Evolutionary conservation across 169 alveolate species (phyloP).

Genomic region (Cryptosporidium andersoni): DNA sequence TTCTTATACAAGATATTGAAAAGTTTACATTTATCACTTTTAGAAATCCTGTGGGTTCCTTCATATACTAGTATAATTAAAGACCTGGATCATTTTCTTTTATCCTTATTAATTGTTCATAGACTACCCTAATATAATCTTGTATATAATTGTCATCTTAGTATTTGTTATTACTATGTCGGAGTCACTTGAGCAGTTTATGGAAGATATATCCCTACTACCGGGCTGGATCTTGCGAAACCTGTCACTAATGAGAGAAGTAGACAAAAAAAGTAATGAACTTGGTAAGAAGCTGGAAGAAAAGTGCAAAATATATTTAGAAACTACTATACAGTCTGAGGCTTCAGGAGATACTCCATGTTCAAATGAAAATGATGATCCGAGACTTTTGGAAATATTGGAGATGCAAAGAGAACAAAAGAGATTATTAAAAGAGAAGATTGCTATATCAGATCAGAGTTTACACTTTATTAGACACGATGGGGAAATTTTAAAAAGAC

Average conservation of each 20-base stretch:
- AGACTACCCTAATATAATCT: no score
- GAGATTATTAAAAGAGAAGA: conserved; percentile 28
- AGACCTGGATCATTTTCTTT: no score
- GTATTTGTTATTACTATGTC: conserved; percentile 3
- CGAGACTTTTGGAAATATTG: conserved; percentile 7
- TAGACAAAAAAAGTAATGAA: conserved; percentile 57
- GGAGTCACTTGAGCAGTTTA: conserved; percentile 27
- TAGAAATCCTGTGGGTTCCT: no score
- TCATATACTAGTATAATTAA: no score
- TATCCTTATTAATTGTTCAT: no score
- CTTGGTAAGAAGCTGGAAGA: conserved; percentile 8
- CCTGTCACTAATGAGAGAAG: conserved; percentile 60
- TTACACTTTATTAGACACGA: conserved; percentile 65
- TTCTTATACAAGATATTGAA: no score
- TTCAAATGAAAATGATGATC: not conserved
- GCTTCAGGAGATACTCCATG: no score
- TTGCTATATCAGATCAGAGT: conserved; percentile 68
- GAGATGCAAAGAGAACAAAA: conserved; percentile 43
- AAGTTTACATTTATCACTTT: no score
- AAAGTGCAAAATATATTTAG: conserved; percentile 12
- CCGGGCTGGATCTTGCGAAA: conserved; percentile 70
- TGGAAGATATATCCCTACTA: conserved; percentile 70
- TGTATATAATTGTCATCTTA: no score
- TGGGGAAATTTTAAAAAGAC: conserved; percentile 59
- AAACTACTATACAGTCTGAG: not conserved